Evolutionary conservation across 805 yeast genomes (phyloP), one percentile per base, ranked within the genome.

Genomic region (Kurtzmaniella fragi): DNA sequence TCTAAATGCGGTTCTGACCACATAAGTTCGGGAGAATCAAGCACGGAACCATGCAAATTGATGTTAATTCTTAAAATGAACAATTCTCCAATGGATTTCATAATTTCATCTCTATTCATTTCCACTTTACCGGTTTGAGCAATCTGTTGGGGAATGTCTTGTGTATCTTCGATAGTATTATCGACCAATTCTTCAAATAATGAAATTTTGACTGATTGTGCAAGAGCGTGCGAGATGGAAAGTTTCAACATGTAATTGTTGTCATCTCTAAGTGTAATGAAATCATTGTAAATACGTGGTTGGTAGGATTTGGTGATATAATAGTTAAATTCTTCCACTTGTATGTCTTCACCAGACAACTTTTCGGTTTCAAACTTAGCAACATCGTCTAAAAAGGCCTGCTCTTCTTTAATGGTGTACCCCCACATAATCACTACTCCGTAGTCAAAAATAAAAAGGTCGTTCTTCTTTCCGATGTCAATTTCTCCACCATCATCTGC

Each of bases 361-460:
- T 93, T 93, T 56, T 93, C 99, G 54, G 78, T 83, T 54, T 85
- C 99, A 61, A 90, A 93, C 44, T 78, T 79, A n/a, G 91, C 95
- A 48, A 93, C 65, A 54, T 91, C 97, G 37, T 74, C 75, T 40
- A 93, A 63, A 49, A 93, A 86, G 37, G 88, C 80, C 38, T 71
- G 69, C 56, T 93, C 99, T 60, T 93, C 98, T 38, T 79, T 74
- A 39, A 79, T 73, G 2, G 88, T 78, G 54, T 87, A 93, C 0
- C 99, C 99, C 99, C 99, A 93, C 68, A 93, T 64, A 1, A 93
- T 95, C 26, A 88, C 80, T n/a, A 93, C 99, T 15, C 99, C 99
- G 60, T 93, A 93, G 53, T 90, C 96, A 65, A 93, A 93, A 6
- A 93, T 69, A 54, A 90, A 93, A 7, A 89, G 70, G 56, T 90